Base-by-base conservation (phyloP, 768 basidiomycete species). In the Lactifluus subvellereus region DNA sequence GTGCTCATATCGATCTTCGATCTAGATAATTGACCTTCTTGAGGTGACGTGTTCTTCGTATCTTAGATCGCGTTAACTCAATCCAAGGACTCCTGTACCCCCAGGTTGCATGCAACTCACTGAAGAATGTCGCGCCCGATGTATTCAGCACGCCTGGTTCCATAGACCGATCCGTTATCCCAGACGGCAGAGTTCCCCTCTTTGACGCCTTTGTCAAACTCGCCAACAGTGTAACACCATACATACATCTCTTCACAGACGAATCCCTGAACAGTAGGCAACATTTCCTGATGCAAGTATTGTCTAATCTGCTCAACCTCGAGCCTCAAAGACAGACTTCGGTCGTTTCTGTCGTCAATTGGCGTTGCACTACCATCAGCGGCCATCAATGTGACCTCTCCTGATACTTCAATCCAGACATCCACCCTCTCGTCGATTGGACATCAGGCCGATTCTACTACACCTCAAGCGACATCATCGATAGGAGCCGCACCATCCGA, bases 1-100 rank as follows among this genome's bases (percentile, higher is more conserved):
- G 40, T 59, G 3, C 32, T 55, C 38, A 54, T 16, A 7, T 50
- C 20, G 43, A 38, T 37, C 16, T 38, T 62, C 20, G 20, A 20
- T 43, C 11, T 51, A 64, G 63, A 54, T 64, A n/a, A 4, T 64
- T 33, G 63, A 60, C 20, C 30, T 60, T 32, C 49, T 64, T 18
- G 58, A 64, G 63, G 63, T 64, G 42, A 64, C 30, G 14, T 42
- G 9, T 30, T 42, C 40, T 54, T 30, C n/a, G 6, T 45, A 27
- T 43, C 33, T 30, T 18, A 20, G 32, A 45, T 55, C 33, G n/a
- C 27, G 16, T 45, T 14, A 4, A 22, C 57, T 54, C 32, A 63
- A 54, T 54, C 20, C 14, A 8, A 40, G 6, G 22, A 3, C 33
- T 35, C 20, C 43, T 32, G 20, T 16, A 8, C 22, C 14, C 49